These are phyloP conservation scores for Candida chilensis DNA, from an alignment of 805 yeast species.

Conservation along the genomic window DNA sequence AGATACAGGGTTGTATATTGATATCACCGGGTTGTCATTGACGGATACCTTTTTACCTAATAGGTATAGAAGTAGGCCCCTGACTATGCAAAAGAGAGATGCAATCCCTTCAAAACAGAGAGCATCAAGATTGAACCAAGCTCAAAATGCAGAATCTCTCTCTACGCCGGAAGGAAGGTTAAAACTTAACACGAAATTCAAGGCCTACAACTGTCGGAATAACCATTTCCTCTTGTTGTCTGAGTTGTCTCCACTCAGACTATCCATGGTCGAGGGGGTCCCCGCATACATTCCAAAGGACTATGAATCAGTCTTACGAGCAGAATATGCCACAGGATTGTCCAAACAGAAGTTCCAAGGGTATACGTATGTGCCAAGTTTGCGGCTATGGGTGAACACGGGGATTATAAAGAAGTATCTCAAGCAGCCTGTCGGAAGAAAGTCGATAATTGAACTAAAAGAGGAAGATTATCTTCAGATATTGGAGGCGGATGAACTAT, in stretches of 20 bases:
- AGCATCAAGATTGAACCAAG: conserved; percentile 1
- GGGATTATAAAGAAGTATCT: conserved; percentile 17
- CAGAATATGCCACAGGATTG: conserved; percentile 31
- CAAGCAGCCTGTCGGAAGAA: no score
- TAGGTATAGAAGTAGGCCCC: no score
- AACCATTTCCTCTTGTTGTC: conserved; percentile 41
- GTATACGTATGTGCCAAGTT: conserved; percentile 21
- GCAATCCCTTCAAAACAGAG: not conserved
- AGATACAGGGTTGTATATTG: conserved; percentile 63
- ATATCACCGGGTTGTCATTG: conserved; percentile 59
- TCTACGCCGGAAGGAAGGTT: conserved; percentile 17
- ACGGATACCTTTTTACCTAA: conserved; percentile 14
- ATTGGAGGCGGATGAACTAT: conserved; percentile 13
- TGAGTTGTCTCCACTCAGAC: conserved; percentile 42
- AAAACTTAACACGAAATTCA: conserved; percentile 14
- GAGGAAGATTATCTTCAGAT: no score
- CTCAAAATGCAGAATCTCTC: no score
- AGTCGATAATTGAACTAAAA: no score
- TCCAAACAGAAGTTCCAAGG: conserved; percentile 9
- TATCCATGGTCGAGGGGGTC: conserved; percentile 51
- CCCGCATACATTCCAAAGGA: conserved; percentile 47
- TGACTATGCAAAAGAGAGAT: no score
- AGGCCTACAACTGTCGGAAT: conserved; percentile 48
- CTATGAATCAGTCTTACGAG: conserved; percentile 25
- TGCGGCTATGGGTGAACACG: conserved; percentile 25